These are phyloP conservation scores for Pseudomonodictys pantanalensis DNA, from an alignment of 495 filamentous ascomycete species.

Conservation along the genomic window DNA sequence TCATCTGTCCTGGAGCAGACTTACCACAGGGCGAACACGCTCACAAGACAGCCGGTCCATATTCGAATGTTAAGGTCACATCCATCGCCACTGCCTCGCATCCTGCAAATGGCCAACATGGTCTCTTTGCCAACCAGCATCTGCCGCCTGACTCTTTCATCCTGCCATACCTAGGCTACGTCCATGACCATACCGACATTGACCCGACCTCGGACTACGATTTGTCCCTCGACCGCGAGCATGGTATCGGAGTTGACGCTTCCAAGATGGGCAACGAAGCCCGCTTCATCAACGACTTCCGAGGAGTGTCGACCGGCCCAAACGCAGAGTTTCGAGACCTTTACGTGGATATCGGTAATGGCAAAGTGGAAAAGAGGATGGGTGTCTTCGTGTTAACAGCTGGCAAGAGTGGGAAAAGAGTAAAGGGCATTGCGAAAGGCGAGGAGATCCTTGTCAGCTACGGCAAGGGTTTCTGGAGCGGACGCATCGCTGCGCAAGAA, in stretches of 20 bases:
- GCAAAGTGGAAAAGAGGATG: constrained; percentile 50
- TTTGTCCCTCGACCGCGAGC: constrained; percentile 58
- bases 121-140: constrained; percentile 60
- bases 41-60: constrained; percentile 41
- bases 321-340: constrained; percentile 61
- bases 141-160: constrained; percentile 59
- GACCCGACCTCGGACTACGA: constrained; percentile 63
- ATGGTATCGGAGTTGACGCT: constrained; percentile 63
- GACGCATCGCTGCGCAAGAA: constrained; percentile 11
- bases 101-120: constrained; percentile 62
- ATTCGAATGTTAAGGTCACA: constrained; percentile 51
- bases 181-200: constrained; percentile 49
- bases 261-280: constrained; percentile 62
- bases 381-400: constrained; percentile 59
- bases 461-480: constrained; percentile 64
- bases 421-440: constrained; percentile 54
- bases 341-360: constrained; percentile 35
- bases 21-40: neutral
- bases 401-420: constrained; percentile 52
- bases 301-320: constrained; percentile 54
- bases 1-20: constrained; percentile 38
- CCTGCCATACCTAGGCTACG: constrained; percentile 62
- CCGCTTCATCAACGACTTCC: constrained; percentile 71
- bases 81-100: constrained; percentile 54
- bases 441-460: constrained; percentile 66